Evolutionary conservation across 192 early-diverging fungal genomes (phyloP), one percentile per base, ranked within the genome.

Genomic region (Backusella morwellensis): DNA sequence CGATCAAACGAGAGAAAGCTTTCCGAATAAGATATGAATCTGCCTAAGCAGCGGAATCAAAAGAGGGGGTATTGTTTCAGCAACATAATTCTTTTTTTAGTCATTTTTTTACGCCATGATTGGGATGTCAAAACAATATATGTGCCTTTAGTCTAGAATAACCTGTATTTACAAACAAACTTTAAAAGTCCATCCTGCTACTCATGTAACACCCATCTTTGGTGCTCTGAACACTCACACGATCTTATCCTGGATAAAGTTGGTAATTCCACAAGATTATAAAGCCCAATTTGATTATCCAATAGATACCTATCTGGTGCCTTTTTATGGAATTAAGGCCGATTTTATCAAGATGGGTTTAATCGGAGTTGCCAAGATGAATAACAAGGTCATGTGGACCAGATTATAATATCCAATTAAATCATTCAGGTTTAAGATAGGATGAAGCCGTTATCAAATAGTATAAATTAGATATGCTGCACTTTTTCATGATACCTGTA

Each of bases 311-410:
- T 63, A 63, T 63, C 56, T 63, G 9, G 56, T 63, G 11, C 56
- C 56, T 63, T 63, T 63, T 63, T 63, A 29, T 63, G 56, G 56
- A 63, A 21, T 63, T 14, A 63, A 14, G 56, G 12, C 56, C 56
- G 56, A 59, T 59, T 26, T 59, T 26, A 59, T 63, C 56, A 63
- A 63, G 56, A 63, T 63, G 11, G 29, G 56, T 63, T 63, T 63
- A 63, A 26, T 26, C 56, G 56, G 56, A 63, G 56, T 63, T 63
- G 7, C 56, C 23, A 29, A 63, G 21, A 63, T 63, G 56, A 35
- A 68, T 41, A 70, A 70, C 35, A 70, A 70, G n/a, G 38, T 70
- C 68, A 70, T 70, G 68, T 70, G 68, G 29, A 68, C 68, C 12
- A 70, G 68, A 70, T 70, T 70, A 41, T 70, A 35, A 26, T 12